Conservation (phyloP, 2,329 filamentous ascomycete genomes). For the Leptographium wingfieldii region DNA sequence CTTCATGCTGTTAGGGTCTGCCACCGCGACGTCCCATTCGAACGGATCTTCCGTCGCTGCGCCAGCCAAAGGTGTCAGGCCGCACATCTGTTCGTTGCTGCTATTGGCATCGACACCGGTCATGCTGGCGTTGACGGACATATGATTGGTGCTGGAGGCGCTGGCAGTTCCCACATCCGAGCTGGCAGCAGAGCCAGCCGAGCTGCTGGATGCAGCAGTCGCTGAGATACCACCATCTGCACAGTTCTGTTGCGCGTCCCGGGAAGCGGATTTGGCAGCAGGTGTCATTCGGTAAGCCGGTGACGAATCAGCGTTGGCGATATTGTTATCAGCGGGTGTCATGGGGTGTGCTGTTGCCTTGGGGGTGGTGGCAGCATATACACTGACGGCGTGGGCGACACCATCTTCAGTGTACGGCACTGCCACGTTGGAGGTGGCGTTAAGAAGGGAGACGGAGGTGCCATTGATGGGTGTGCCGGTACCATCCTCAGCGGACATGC, state of each 20-base stretch:
- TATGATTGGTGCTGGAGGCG: constrained; percentile 16
- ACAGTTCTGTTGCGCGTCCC: neutral
- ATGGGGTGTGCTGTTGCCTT: constrained; percentile 25
- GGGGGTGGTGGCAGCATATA: constrained; percentile 10
- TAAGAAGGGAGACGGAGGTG: constrained; percentile 12
- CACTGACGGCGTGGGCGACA: constrained; percentile 9
- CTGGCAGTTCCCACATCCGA: constrained; percentile 1
- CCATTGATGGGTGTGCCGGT: constrained; percentile 10
- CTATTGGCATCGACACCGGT: constrained; percentile 25
- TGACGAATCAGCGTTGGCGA: neutral
- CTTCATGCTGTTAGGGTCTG: constrained; percentile 24
- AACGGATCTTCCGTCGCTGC: constrained; percentile 31
- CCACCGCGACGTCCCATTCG: constrained; percentile 40
- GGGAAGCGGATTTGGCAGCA: neutral
- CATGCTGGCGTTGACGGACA: constrained; percentile 7
- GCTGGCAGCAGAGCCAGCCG: constrained; percentile 8
- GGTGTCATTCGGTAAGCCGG: neutral
- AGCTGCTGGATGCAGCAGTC: neutral
- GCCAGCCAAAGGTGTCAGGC: constrained; percentile 32
- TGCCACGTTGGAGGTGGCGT: constrained; percentile 13
- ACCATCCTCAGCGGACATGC: constrained; percentile 7
- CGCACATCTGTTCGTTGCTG: constrained; percentile 19
- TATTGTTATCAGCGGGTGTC: constrained; percentile 34
- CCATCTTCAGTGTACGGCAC: constrained; percentile 14
- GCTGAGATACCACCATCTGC: constrained; percentile 14